A percentile compares a stretch with the other conserved stretches of the same genome.
Conservation (phyloP, 345 rosid genomes). For the Arabis alpina region DNA sequence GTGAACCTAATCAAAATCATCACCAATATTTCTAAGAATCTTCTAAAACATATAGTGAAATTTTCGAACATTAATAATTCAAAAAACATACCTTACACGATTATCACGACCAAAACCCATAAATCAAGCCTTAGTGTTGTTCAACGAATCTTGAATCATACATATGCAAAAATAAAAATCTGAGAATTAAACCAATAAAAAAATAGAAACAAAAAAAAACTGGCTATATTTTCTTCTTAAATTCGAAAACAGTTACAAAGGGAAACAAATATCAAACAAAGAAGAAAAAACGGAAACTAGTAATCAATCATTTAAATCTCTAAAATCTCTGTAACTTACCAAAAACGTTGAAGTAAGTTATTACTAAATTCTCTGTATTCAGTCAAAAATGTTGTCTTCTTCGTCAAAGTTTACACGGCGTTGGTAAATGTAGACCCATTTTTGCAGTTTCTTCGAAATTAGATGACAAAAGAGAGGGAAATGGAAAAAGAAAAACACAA, state of each 20-base stretch:
- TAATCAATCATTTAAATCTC: background rate
- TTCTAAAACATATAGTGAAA: background rate
- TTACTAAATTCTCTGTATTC: background rate
- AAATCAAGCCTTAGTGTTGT: background rate
- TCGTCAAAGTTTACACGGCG: conserved; percentile 33
- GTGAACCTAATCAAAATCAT: conserved; percentile 51
- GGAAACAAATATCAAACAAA: background rate
- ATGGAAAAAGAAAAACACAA: background rate
- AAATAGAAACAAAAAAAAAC: background rate
- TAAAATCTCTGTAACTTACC: conserved; percentile 25
- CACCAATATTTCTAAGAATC: background rate
- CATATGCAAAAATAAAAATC: background rate
- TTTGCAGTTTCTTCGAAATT: conserved; percentile 35
- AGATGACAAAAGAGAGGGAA: conserved; percentile 34
- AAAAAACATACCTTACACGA: conserved; percentile 41
- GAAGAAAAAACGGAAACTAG: conserved; percentile 22
- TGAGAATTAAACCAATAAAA: background rate
- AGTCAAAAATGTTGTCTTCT: conserved; percentile 11
- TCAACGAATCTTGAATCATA: conserved; percentile 18
- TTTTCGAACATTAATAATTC: background rate
- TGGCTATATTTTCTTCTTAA: background rate
- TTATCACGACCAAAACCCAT: conserved; percentile 38
- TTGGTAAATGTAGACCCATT: conserved; percentile 18
- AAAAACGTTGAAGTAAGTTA: conserved; percentile 11
- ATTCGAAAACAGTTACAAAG: background rate